Evolutionary conservation across 768 basidiomycete genomes (phyloP).

Genomic region (Tephrocybe sp.): DNA sequence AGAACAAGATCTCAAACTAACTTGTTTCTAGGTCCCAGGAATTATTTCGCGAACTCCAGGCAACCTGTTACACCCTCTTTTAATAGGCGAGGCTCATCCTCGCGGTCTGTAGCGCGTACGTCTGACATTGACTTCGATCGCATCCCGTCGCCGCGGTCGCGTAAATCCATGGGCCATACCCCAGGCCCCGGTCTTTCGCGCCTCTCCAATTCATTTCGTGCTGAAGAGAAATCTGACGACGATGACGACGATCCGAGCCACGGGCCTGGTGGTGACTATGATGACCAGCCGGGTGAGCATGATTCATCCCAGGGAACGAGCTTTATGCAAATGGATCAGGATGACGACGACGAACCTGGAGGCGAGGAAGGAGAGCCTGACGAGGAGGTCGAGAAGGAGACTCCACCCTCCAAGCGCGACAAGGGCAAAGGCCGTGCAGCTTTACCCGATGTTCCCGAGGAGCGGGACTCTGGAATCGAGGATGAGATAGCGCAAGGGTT

Average conservation of each 20-base stretch:
- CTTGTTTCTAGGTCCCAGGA: constrained; percentile 35
- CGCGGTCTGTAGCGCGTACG: constrained; percentile 48
- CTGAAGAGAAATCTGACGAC: constrained; percentile 29
- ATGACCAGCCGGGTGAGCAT: constrained; percentile 23
- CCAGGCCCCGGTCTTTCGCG: constrained; percentile 41
- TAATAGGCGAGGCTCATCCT: constrained; percentile 37
- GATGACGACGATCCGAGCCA: constrained; percentile 24
- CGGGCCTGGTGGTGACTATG: constrained; percentile 28
- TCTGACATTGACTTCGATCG: constrained; percentile 65
- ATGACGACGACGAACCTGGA: constrained; percentile 47
- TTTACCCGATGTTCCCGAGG: constrained; percentile 36
- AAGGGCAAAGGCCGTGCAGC: constrained; percentile 19
- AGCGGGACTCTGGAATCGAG: constrained; percentile 43
- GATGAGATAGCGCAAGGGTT: constrained; percentile 43
- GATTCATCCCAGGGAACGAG: constrained; percentile 34
- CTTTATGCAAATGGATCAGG: constrained; percentile 50
- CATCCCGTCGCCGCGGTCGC: constrained; percentile 57
- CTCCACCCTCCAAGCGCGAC: constrained; percentile 13
- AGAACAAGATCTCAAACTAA: constrained; percentile 18
- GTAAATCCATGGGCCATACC: constrained; percentile 28
- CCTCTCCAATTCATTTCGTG: constrained; percentile 34
- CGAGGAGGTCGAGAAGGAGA: constrained; percentile 29
- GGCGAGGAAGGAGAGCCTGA: constrained; percentile 34
- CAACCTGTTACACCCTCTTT: constrained; percentile 41
- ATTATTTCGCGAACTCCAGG: constrained; percentile 40